A percentile compares a stretch with the other conserved stretches of the same genome.
Conservation (phyloP, 202 grass and related monocot species). For the Schoenoplectus tabernaemontani region DNA sequence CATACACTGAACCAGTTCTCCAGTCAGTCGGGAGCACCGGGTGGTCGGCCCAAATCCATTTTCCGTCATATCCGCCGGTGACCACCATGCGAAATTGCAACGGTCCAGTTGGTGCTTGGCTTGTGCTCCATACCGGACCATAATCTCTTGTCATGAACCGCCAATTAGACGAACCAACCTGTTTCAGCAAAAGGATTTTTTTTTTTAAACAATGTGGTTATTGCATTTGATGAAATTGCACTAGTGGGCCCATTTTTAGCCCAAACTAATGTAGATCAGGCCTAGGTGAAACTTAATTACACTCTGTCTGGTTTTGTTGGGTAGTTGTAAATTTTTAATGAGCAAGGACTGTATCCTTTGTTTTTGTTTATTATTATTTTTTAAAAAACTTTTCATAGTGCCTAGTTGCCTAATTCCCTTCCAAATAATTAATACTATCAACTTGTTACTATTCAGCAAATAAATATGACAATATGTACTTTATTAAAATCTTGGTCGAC, state of each 20-base stretch:
- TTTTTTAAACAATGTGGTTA: not conserved
- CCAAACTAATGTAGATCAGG: not conserved
- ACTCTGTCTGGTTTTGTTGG: not conserved
- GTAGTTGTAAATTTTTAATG: not conserved
- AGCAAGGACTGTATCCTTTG: not conserved
- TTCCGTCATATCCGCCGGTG: conserved; percentile 84
- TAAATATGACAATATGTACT: not conserved
- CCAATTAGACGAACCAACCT: conserved; percentile 81
- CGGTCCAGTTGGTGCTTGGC: conserved; percentile 49
- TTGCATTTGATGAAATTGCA: not conserved
- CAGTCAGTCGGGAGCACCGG: conserved; percentile 53
- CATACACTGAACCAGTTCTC: conserved; percentile 63
- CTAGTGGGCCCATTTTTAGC: not conserved
- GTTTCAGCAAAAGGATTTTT: not conserved
- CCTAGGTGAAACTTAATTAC: not conserved
- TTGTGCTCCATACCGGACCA: conserved; percentile 76
- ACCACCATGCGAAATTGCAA: conserved; percentile 82
- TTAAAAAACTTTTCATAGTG: not conserved
- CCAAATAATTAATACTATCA: not conserved
- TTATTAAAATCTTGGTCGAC: not conserved
- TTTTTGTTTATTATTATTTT: not conserved
- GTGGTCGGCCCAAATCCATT: conserved; percentile 71
- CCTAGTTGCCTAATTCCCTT: not conserved
- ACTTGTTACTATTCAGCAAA: not conserved
- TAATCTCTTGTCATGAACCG: conserved; percentile 62